These are phyloP conservation scores for Dactylis glomerata DNA, from an alignment of 176 grass and related monocot genomes.

Conservation along the genomic window DNA sequence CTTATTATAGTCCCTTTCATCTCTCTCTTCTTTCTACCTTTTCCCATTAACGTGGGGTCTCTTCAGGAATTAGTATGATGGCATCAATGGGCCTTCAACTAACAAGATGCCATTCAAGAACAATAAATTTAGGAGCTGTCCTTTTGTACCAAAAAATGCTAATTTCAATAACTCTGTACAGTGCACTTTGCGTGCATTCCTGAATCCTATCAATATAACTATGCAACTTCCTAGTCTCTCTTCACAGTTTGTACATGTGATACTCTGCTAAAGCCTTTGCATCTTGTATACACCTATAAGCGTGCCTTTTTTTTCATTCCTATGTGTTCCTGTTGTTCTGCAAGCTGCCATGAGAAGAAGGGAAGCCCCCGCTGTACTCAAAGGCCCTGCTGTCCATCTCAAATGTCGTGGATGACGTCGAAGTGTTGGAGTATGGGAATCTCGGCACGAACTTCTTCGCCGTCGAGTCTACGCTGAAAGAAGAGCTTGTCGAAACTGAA, in stretches of 20 bases:
- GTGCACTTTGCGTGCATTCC: not conserved
- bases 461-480: conserved; percentile 33
- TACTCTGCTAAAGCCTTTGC: not conserved
- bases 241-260: not conserved
- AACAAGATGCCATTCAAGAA: not conserved
- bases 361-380: conserved; percentile 61
- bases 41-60: no score
- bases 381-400: conserved; percentile 58
- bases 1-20: no score
- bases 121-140: not conserved
- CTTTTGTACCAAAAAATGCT: not conserved
- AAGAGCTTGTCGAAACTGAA: conserved; percentile 39
- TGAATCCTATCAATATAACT: not conserved
- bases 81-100: not conserved
- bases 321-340: conserved; percentile 11
- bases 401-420: conserved; percentile 27
- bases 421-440: conserved; percentile 35
- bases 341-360: conserved; percentile 42
- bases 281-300: not conserved
- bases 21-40: no score
- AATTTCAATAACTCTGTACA: conserved; percentile 24
- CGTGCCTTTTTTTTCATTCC: not conserved
- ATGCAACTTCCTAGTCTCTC: not conserved
- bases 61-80: no score
- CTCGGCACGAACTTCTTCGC: not conserved